These are phyloP conservation scores for Capsicum chinense DNA, from an alignment of 257 asterid species.

Conservation along the genomic window DNA sequence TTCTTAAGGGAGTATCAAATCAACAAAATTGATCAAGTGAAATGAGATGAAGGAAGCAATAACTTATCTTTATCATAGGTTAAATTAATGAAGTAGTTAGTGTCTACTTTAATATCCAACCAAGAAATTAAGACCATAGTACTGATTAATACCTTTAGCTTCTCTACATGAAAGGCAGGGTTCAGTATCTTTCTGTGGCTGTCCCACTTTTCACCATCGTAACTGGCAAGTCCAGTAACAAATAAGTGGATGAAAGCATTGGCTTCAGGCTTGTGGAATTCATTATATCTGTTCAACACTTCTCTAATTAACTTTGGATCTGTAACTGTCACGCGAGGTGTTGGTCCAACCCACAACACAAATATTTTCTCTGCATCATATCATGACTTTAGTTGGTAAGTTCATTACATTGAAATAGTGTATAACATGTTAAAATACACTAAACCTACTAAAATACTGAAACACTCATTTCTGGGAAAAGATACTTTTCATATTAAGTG, in stretches of 20 bases:
- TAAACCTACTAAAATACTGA: too few species aligned
- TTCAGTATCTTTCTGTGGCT: constrained; percentile 37
- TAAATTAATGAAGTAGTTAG: background rate
- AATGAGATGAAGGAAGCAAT: too few species aligned
- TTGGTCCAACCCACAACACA: constrained; percentile 17
- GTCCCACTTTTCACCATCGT: constrained; percentile 44
- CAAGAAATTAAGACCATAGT: background rate
- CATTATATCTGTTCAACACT: constrained; percentile 29
- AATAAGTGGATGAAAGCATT: constrained; percentile 33
- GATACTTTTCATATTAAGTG: too few species aligned
- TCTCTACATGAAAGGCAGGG: constrained; percentile 49
- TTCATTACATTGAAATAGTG: too few species aligned
- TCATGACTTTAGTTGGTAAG: background rate
- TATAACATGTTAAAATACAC: too few species aligned
- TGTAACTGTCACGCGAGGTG: constrained; percentile 33
- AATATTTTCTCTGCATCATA: background rate
- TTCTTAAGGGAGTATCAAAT: too few species aligned
- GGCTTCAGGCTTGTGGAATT: constrained; percentile 17
- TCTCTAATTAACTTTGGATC: constrained; percentile 34
- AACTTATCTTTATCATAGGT: too few species aligned
- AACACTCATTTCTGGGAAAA: too few species aligned
- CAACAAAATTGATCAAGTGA: too few species aligned
- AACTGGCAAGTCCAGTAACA: constrained; percentile 38
- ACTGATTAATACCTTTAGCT: constrained; percentile 32
- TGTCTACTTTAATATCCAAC: background rate